Base-by-base conservation (phyloP, 2,329 filamentous ascomycete species). In the Dothiorella sarmentorum region DNA sequence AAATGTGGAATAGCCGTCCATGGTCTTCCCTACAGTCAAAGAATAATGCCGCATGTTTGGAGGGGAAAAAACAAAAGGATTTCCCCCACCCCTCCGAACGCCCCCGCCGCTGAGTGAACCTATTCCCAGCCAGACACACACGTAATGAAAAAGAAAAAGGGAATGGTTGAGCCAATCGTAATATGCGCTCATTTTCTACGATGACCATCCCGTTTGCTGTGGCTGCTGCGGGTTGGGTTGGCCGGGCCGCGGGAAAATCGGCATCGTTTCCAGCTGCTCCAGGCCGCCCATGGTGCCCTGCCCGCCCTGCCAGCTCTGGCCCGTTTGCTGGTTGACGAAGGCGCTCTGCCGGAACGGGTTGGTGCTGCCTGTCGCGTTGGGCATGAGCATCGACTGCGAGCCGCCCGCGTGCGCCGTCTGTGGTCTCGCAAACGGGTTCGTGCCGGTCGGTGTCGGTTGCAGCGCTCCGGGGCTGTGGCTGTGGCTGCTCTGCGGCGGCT, bases 331-430 rank as follows among this genome's bases (percentile, higher is more conserved):
- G 69, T 96, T 94, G 55, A 96, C 87, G 71, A 97, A 96, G 3
- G 87, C 85, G 44, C 89, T 90, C 69, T 97, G 91, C 15, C 94
- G 84, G 81, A 97, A 97, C 0, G 94, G 94, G 68, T 99, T 99
- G 2, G 92, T 97, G 67, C 85, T 91, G 7, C 91, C 92, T 0
- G 92, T 97, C 1, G 88, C 83, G 67, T 93, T 91, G 2, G 91
- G 85, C 56, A 82, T 82, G 75, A 49, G 81, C 44, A 68, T 68
- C 7, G 67, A 67, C 44, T 66, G 68, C 55, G 22, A 59, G 43
- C 11, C 44, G 61, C 55, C 59, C 24, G 64, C 68, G 24, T 64
- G 65, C 15, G 60, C 66, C 59, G 61, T 69, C 33, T 64, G 52
- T 31, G 80, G 74, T 17, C 85, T 82, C 18, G 86, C 82, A 67